Conservation (phyloP, 1,284 basidiomycete species). For the Apiotrichum laibachii region DNA sequence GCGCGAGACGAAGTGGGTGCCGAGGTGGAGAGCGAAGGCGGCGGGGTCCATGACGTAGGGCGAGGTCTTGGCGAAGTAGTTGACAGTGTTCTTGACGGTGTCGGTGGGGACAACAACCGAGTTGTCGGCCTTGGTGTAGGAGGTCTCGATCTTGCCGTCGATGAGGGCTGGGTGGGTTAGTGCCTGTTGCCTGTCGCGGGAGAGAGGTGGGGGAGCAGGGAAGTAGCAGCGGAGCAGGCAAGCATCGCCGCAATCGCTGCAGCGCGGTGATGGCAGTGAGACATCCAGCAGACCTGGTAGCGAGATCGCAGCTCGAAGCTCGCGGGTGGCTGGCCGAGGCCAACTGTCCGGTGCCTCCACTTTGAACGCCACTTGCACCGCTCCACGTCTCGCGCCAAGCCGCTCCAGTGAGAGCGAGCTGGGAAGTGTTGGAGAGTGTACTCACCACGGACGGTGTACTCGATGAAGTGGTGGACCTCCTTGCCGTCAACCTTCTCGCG, state of each 20-base stretch:
- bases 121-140: constrained; percentile 81
- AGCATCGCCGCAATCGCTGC: too few species aligned
- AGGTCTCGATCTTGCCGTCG: constrained; percentile 72
- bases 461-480: constrained; percentile 50
- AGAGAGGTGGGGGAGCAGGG: not conserved
- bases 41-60: constrained; percentile 79
- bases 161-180: constrained; percentile 57
- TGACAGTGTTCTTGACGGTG: constrained; percentile 90
- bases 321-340: too few species aligned
- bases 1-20: constrained; percentile 75
- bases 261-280: too few species aligned
- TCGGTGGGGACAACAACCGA: constrained; percentile 81
- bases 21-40: constrained; percentile 81
- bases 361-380: too few species aligned
- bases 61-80: constrained; percentile 83
- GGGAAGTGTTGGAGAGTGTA: not conserved
- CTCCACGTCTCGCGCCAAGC: too few species aligned
- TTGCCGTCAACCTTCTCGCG: constrained; percentile 65
- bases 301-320: too few species aligned
- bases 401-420: too few species aligned
- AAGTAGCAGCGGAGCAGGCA: too few species aligned
- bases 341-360: too few species aligned
- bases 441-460: constrained; percentile 54
- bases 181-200: not conserved
- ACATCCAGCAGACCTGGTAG: too few species aligned